These are phyloP conservation scores for Trametes sp. DNA, from an alignment of 1,284 basidiomycete species.

Conservation along the genomic window DNA sequence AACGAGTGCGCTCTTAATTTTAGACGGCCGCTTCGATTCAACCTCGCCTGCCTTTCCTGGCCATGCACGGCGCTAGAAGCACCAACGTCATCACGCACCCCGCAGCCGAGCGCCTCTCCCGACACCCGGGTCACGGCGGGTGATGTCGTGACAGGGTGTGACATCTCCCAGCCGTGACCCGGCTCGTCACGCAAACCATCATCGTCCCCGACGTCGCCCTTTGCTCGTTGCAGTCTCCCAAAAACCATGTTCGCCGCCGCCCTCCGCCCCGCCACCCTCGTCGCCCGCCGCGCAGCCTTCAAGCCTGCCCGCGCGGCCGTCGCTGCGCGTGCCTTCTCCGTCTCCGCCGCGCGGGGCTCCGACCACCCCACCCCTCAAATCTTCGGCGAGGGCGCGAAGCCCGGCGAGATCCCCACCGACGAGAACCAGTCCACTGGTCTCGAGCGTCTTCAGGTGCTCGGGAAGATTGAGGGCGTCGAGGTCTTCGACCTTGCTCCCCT, in stretches of 20 bases:
- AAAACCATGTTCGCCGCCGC: conserved; percentile 53
- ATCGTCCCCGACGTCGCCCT: conserved; percentile 25
- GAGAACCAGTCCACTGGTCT: conserved; percentile 95
- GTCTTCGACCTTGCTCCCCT: conserved; percentile 93
- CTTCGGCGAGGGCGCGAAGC: conserved; percentile 77
- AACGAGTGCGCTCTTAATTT: conserved; percentile 9
- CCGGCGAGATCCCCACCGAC: conserved; percentile 85
- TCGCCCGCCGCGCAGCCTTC: conserved; percentile 41
- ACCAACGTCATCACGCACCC: conserved; percentile 19
- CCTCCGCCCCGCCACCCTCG: conserved; percentile 50
- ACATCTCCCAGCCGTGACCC: conserved; percentile 17
- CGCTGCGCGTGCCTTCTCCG: conserved; percentile 62
- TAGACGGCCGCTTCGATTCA: conserved; percentile 30
- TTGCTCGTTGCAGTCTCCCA: conserved; percentile 25
- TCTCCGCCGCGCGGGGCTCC: conserved; percentile 57
- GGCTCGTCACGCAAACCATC: conserved; percentile 25
- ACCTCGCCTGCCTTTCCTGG: conserved; percentile 27
- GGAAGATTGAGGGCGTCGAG: conserved; percentile 87
- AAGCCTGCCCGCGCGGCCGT: conserved; percentile 36
- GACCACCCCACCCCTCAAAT: conserved; percentile 71
- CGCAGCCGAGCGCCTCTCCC: not conserved
- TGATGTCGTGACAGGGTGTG: conserved; percentile 18
- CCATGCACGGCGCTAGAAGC: conserved; percentile 13
- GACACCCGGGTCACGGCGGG: conserved; percentile 22
- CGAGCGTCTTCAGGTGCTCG: conserved; percentile 93